Conservation (phyloP, 2,329 filamentous ascomycete species). For the Sclerotinia glacialis region DNA sequence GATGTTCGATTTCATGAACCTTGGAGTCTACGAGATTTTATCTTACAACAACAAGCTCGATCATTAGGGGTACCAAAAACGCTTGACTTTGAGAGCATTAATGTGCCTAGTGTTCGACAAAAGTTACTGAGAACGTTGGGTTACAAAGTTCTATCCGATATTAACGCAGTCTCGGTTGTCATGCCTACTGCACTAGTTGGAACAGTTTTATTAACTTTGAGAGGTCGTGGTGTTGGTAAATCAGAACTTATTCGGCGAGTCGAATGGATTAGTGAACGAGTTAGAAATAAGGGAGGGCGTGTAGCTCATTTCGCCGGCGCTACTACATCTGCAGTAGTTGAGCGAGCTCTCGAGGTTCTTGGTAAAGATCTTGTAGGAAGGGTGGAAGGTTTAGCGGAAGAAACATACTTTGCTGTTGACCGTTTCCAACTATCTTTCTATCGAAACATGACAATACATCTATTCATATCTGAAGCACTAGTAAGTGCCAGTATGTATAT, state of each 20-base stretch:
- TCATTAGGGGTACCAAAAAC: constrained; percentile 50
- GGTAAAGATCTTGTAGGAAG: constrained; percentile 84
- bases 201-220: constrained; percentile 84
- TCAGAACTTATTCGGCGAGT: constrained; percentile 80
- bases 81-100: constrained; percentile 47
- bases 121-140: constrained; percentile 82
- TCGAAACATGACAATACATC: constrained; percentile 97
- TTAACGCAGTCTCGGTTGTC: constrained; percentile 93
- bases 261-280: constrained; percentile 81
- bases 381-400: constrained; percentile 76
- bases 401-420: constrained; percentile 92
- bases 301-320: constrained; percentile 89
- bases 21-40: constrained; percentile 83
- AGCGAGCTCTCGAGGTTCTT: constrained; percentile 86
- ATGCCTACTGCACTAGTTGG: constrained; percentile 98
- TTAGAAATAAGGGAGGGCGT: constrained; percentile 81
- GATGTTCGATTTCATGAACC: constrained; percentile 96
- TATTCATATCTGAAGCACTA: constrained; percentile 91
- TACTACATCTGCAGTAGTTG: constrained; percentile 76
- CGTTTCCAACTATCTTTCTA: constrained; percentile 97
- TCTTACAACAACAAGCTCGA: constrained; percentile 69
- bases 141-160: constrained; percentile 88
- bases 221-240: constrained; percentile 88
- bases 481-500: constrained; percentile 91
- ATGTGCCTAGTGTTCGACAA: constrained; percentile 44